Conservation (phyloP, 2,329 filamentous ascomycete genomes). For the Epichloe amarillans region DNA sequence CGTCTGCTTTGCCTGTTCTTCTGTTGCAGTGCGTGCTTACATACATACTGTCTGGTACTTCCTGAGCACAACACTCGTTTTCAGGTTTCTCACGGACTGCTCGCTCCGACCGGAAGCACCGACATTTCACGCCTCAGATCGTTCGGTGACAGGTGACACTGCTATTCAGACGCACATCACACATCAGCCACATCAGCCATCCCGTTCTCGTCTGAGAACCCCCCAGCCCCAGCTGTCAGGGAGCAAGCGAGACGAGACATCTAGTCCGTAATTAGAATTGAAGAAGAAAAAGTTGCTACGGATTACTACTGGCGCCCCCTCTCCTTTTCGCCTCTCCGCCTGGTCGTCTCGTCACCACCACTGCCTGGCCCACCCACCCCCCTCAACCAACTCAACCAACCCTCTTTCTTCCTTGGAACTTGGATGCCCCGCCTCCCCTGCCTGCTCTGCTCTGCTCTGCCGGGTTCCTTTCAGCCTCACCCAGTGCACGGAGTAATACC, state of each 20-base stretch:
- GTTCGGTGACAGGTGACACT: too few species aligned
- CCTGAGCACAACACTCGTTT: too few species aligned
- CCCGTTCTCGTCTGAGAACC: constrained; percentile 3
- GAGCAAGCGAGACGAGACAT: constrained; percentile 4
- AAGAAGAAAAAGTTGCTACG: neutral
- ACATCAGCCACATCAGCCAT: neutral
- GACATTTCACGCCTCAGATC: too few species aligned
- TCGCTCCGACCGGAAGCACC: too few species aligned
- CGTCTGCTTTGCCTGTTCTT: too few species aligned
- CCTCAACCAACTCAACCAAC: neutral
- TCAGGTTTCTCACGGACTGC: too few species aligned
- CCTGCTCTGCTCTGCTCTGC: constrained; percentile 4
- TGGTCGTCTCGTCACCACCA: constrained; percentile 7
- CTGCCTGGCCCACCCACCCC: neutral
- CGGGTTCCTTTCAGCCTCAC: constrained; percentile 8
- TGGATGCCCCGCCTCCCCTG: neutral
- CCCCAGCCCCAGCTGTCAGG: neutral
- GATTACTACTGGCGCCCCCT: neutral
- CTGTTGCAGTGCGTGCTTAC: too few species aligned
- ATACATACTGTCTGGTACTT: too few species aligned
- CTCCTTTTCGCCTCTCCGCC: constrained; percentile 2
- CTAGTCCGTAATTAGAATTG: neutral
- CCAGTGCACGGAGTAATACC: neutral
- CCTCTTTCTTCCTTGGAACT: neutral
- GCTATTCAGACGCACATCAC: too few species aligned